Evolutionary conservation across 1,284 basidiomycete species (phyloP).

Genomic region (Leccinum olivaceoglutinosum): DNA sequence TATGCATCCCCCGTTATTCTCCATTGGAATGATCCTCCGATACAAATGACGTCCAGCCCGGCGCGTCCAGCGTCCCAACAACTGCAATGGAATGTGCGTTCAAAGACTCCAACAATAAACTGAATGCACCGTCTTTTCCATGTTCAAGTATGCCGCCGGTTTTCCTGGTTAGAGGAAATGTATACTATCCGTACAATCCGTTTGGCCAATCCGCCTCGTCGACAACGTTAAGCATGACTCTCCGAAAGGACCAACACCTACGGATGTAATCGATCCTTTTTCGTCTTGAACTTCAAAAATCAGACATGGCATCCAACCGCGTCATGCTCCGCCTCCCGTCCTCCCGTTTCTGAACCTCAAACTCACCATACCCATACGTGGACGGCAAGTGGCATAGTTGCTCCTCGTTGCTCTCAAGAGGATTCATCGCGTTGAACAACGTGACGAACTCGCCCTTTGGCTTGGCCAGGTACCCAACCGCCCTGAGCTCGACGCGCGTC

Average conservation of each 20-base stretch:
- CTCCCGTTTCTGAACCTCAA: constrained; percentile 39
- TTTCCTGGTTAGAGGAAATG: constrained; percentile 58
- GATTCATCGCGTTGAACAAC: constrained; percentile 61
- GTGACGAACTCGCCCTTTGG: constrained; percentile 59
- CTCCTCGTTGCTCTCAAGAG: constrained; percentile 21
- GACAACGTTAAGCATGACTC: constrained; percentile 2
- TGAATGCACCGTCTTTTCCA: constrained; percentile 59
- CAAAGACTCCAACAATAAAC: neutral
- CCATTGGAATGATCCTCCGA: constrained; percentile 62
- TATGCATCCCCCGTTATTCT: constrained; percentile 64
- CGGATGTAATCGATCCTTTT: constrained; percentile 32
- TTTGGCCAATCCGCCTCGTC: constrained; percentile 27
- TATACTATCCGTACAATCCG: constrained; percentile 47
- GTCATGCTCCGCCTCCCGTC: constrained; percentile 51
- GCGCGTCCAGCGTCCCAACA: constrained; percentile 61
- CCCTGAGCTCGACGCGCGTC: constrained; percentile 49
- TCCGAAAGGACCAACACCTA: constrained; percentile 20
- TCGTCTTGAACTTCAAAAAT: constrained; percentile 42
- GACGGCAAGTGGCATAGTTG: constrained; percentile 39
- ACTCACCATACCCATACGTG: constrained; percentile 50
- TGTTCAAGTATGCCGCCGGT: constrained; percentile 58
- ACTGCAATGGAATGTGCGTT: constrained; percentile 37
- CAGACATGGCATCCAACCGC: constrained; percentile 54
- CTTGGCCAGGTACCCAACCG: constrained; percentile 66
- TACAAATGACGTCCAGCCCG: constrained; percentile 65